Conservation (phyloP, 805 yeast species). For the Debaryomyces castellii region DNA sequence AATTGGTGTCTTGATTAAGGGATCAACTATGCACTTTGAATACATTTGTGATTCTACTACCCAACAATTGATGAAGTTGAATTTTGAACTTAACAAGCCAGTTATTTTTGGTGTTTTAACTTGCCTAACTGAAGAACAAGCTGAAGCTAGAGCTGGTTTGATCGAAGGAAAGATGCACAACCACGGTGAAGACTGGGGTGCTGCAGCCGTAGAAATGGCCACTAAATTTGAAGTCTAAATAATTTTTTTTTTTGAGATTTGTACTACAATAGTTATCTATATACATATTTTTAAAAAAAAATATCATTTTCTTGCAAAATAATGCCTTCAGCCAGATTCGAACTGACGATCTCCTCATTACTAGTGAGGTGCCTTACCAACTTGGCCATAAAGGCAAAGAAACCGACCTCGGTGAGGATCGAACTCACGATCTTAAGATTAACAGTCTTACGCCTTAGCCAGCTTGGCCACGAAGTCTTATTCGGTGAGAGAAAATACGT, state of each 20-base stretch:
- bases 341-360: slow-evolving; percentile 11
- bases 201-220: slow-evolving; percentile 95
- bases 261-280: background rate
- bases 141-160: slow-evolving; percentile 87
- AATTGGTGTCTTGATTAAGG: slow-evolving; percentile 93
- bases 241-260: too few species aligned
- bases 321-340: slow-evolving; percentile 10
- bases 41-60: slow-evolving; percentile 92
- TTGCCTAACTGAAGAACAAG: slow-evolving; percentile 92
- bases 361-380: slow-evolving; percentile 11
- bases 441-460: slow-evolving; percentile 22
- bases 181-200: slow-evolving; percentile 99
- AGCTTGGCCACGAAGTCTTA: slow-evolving; percentile 20
- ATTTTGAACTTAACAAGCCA: slow-evolving; percentile 67
- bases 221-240: slow-evolving; percentile 27
- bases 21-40: slow-evolving; percentile 97
- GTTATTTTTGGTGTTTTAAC: slow-evolving; percentile 93
- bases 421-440: slow-evolving; percentile 21
- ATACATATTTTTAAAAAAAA: background rate
- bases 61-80: slow-evolving; percentile 79
- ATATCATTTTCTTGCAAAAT: background rate
- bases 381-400: slow-evolving; percentile 9
- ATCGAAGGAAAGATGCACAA: slow-evolving; percentile 76
- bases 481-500: background rate
- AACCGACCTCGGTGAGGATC: slow-evolving; percentile 19